Conservation (phyloP, 2,329 filamentous ascomycete genomes). For the Stagonosporopsis vannaccii region DNA sequence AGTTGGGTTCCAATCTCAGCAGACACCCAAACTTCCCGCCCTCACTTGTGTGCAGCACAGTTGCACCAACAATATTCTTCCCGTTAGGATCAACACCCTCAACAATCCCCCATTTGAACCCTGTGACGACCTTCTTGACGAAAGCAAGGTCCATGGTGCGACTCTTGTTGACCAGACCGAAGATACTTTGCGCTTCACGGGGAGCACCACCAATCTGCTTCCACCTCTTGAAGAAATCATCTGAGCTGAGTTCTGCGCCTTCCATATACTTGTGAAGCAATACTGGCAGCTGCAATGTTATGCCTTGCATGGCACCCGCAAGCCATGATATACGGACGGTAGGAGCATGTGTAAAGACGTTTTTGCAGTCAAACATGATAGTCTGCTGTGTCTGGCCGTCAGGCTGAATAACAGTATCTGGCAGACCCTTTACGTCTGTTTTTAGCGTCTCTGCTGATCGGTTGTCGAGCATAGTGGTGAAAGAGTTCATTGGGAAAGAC, state of each 20-base stretch:
- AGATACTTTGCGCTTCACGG: slow-evolving; percentile 87
- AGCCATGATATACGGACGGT: slow-evolving; percentile 95
- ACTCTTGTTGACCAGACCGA: slow-evolving; percentile 69
- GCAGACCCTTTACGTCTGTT: slow-evolving; percentile 86
- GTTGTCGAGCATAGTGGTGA: slow-evolving; percentile 92
- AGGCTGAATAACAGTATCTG: slow-evolving; percentile 79
- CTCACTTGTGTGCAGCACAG: slow-evolving; percentile 81
- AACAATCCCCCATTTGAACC: slow-evolving; percentile 89
- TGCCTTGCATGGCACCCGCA: slow-evolving; percentile 87
- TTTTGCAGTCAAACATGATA: slow-evolving; percentile 89
- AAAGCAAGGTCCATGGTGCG: slow-evolving; percentile 74
- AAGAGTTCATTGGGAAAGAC: slow-evolving; percentile 81
- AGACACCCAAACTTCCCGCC: slow-evolving; percentile 94
- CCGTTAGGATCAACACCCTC: slow-evolving; percentile 87
- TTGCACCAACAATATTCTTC: slow-evolving; percentile 92
- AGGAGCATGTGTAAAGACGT: slow-evolving; percentile 81
- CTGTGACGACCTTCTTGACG: slow-evolving; percentile 75
- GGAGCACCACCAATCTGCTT: slow-evolving; percentile 93
- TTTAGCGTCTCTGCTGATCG: slow-evolving; percentile 71
- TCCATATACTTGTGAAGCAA: slow-evolving; percentile 97
- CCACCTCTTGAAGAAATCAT: slow-evolving; percentile 99
- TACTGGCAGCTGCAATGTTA: slow-evolving; percentile 90
- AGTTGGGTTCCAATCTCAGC: slow-evolving; percentile 93
- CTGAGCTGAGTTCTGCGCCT: slow-evolving; percentile 79
- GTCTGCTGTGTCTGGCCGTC: slow-evolving; percentile 88